Conservation (phyloP, 179 eudicot species). For the Corrigiola litoralis region DNA sequence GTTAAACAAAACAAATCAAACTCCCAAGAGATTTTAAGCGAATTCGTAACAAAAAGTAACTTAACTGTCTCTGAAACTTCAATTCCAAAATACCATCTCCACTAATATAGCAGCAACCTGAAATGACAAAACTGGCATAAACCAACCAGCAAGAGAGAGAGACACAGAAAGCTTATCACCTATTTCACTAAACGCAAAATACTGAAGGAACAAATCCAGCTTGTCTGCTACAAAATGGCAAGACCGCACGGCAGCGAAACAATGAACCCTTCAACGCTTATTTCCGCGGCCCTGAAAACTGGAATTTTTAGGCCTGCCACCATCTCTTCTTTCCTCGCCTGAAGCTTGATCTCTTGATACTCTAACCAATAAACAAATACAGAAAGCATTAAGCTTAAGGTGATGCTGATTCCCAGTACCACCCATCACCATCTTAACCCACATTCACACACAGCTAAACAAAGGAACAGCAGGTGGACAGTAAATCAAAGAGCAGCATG, state of each 20-base stretch:
- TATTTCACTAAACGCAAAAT: constrained; percentile 37
- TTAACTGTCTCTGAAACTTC: constrained; percentile 51
- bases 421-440: background rate
- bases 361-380: constrained; percentile 33
- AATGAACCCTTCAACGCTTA: constrained; percentile 37
- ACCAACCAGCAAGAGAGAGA: constrained; percentile 44
- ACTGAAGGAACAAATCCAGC: constrained; percentile 31
- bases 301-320: constrained; percentile 49
- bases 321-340: constrained; percentile 57
- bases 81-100: constrained; percentile 52
- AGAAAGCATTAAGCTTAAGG: constrained; percentile 4
- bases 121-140: constrained; percentile 60
- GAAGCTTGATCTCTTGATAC: constrained; percentile 42
- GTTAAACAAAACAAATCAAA: constrained; percentile 21
- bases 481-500: background rate
- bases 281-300: constrained; percentile 51
- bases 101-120: constrained; percentile 63
- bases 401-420: background rate
- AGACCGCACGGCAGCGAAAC: constrained; percentile 17
- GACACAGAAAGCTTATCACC: constrained; percentile 51
- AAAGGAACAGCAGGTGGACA: background rate
- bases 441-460: background rate
- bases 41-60: constrained; percentile 42
- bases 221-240: constrained; percentile 21
- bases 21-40: constrained; percentile 20